These are phyloP conservation scores for Rutidosis leptorrhynchoides DNA, from an alignment of 129 eudicot species.

Conservation along the genomic window DNA sequence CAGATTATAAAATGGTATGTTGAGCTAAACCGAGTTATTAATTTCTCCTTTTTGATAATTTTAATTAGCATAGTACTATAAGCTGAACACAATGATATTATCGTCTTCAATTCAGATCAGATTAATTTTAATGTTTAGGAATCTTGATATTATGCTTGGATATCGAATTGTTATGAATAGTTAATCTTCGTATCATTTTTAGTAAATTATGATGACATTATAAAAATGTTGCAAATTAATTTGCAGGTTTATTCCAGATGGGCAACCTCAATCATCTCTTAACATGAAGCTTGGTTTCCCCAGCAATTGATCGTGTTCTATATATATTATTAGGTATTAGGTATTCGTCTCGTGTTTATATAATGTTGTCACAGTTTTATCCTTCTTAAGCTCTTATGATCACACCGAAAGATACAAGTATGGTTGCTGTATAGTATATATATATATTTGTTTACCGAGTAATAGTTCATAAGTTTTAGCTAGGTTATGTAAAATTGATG, in stretches of 20 bases:
- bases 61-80: no score
- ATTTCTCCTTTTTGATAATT: no score
- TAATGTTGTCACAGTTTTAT: not conserved
- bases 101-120: no score
- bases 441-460: not conserved
- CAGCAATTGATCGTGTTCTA: conserved; percentile 4
- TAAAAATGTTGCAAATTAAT: not conserved
- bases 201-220: no score
- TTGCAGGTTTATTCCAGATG: conserved; percentile 35
- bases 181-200: not conserved
- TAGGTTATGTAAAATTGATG: conserved; percentile 18
- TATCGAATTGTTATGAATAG: not conserved
- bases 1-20: no score
- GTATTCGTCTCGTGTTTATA: not conserved
- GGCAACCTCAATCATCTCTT: conserved; percentile 24
- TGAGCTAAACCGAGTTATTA: no score
- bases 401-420: not conserved
- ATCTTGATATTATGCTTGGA: no score
- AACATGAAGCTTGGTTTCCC: conserved; percentile 22
- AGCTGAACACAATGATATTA: no score
- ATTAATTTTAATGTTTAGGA: no score
- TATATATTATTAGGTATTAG: not conserved
- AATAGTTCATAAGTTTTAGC: conserved; percentile 11
- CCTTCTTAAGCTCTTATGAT: conserved; percentile 3
- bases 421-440: conserved; percentile 8